Base-by-base conservation (phyloP, 345 rosid species). In the Clarkia xantiana region DNA sequence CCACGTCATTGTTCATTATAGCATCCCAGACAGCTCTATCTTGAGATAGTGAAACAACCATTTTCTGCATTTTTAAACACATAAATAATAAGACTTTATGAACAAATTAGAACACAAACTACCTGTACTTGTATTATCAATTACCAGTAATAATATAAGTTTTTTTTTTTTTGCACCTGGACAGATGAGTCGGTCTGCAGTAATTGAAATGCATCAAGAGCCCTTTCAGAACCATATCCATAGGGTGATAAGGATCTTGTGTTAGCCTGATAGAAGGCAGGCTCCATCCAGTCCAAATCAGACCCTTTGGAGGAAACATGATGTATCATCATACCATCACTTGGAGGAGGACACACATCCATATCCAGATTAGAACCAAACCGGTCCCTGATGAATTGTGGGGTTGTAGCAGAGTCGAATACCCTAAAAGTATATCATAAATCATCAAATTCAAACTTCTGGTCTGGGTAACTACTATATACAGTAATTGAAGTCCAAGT, bases 1-100 rank as follows among this genome's bases (percentile, higher is more conserved):
- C 97, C 11, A 52, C 86, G 18, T 76, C 77, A 63, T 90, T 83
- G 42, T 66, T 83, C 72, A 83, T 57, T 62, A 90, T 91, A 22
- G 96, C 97, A 68, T 81, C 69, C 94, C 96, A 86, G n/a, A 90
- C 94, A 66, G 82, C 79, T 61, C 40, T 68, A 50, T 90, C 97
- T 7, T 96, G 81, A 51, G 94, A 69, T 56, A 90, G 51, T 3
- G 97, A 83, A 55, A 76, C 39, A 18, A 90, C 97, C 93, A 83
- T 90, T 67, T 60, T 81, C 95, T 86, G 80, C 51, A 36, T 20
- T 44, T 43, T 14, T 4, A 29, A 29, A 29, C 36, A 29, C 9
- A 22, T 22, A 22, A 22, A 22, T 22, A 22, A 22, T 22, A 22
- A 22, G 25, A 29, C 6, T 29, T 29, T 29, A 29, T 29, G 36